Evolutionary conservation across 805 yeast genomes (phyloP), one percentile per base, ranked within the genome.

Genomic region (Lipomyces starkeyi): DNA sequence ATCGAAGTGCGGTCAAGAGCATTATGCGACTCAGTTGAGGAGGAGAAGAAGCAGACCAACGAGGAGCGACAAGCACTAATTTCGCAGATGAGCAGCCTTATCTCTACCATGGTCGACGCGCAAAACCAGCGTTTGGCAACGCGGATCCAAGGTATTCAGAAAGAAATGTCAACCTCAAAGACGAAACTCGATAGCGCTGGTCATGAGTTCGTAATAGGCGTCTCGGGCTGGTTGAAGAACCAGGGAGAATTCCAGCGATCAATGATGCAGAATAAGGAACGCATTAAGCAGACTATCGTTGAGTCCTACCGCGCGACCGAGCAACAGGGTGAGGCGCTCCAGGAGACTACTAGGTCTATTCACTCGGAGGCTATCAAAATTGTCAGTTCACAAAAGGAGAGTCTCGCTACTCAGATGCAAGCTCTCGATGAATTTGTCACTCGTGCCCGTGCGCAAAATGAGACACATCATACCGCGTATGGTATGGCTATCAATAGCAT

Each of bases 381-480:
- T 37, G 73, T 70, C 11, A 54, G 52, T 14, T 56, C 64, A 62
- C 73, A 70, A 57, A 70, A 68, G 58, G 64, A 55, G 34, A 69
- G 65, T 53, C 62, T 70, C n/a, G 63, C 65, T 2, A 55, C 43
- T 34, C 73, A 70, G 37, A 69, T 70, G 71, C 67, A 60, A 49
- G 64, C 67, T 14, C 59, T 70, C 43, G 73, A 70, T 34, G 69
- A 52, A 22, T 70, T 68, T 55, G 73, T 70, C 27, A 55, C 63
- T 6, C 61, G 67, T 11, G 73, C 73, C n/a, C 65, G 69, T n/a
- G 65, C 67, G 47, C 69, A 65, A 55, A 69, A 68, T 53, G 73
- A 68, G 57, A 43, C 56, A 22, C 71, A 68, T 47, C 66, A 70
- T 32, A 25, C 29, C 17, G 62, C 61, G n/a, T 65, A 69, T 27